Evolutionary conservation across 805 yeast species (phyloP).

Genomic region (Saccharomycopsis synnaedendra): DNA sequence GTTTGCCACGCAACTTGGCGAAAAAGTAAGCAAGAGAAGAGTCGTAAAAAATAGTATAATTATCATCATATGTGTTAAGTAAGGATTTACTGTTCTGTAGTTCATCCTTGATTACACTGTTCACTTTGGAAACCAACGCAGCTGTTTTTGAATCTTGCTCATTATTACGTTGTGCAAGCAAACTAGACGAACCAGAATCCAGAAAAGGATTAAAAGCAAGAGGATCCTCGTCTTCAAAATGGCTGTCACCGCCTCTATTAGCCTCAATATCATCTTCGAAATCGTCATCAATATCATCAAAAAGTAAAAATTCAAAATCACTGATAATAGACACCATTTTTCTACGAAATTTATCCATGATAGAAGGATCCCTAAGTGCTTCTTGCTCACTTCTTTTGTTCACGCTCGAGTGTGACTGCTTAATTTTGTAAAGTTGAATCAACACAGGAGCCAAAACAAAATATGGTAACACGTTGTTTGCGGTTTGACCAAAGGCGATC

Average conservation of each 20-base stretch:
- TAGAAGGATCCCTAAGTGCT: constrained; percentile 28
- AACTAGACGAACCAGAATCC: background rate
- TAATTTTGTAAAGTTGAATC: constrained; percentile 54
- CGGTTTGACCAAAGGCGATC: constrained; percentile 59
- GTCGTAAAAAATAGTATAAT: constrained; percentile 6
- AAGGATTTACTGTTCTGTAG: constrained; percentile 3
- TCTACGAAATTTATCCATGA: constrained; percentile 4
- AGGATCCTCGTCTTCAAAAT: background rate
- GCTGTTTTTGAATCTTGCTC: background rate
- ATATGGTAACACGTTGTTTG: constrained; percentile 70
- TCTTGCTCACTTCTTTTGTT: constrained; percentile 24
- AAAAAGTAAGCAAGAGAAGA: background rate
- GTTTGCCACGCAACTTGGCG: too few species aligned
- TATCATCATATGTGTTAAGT: constrained; percentile 14
- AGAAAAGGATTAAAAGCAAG: background rate
- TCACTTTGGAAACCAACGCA: constrained; percentile 4
- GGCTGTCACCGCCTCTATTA: background rate
- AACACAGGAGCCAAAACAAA: constrained; percentile 59
- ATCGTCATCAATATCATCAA: constrained; percentile 30
- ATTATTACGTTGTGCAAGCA: too few species aligned
- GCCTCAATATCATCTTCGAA: constrained; percentile 21
- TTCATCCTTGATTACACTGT: constrained; percentile 8
- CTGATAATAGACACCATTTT: background rate
- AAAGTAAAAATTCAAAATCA: constrained; percentile 2
- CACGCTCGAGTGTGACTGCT: background rate